Conservation (phyloP, 345 rosid genomes). For the Gossypioides kirkii region DNA sequence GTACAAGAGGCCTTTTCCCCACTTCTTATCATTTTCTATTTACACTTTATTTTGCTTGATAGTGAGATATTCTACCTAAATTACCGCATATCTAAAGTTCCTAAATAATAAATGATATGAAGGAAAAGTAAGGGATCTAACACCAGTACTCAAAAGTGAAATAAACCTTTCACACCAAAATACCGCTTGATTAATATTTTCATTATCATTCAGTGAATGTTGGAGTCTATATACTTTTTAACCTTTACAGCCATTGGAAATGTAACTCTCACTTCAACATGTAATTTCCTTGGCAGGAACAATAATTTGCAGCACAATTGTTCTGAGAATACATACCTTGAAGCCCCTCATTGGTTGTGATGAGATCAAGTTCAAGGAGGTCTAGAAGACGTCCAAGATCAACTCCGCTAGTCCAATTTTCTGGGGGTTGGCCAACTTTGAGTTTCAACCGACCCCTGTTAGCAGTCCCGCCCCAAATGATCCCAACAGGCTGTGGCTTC, state of each 20-base stretch:
- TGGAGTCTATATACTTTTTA: background rate
- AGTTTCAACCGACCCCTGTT: constrained; percentile 68
- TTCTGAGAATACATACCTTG: constrained; percentile 43
- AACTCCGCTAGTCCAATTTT: constrained; percentile 83
- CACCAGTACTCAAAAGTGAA: background rate
- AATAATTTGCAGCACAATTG: background rate
- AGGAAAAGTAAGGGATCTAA: background rate
- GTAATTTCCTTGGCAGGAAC: background rate
- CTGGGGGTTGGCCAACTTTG: constrained; percentile 70
- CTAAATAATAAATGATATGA: background rate
- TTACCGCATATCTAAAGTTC: background rate
- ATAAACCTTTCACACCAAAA: background rate
- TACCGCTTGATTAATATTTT: background rate
- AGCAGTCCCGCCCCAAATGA: constrained; percentile 87
- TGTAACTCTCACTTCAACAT: constrained; percentile 3
- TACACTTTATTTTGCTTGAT: background rate
- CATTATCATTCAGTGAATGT: background rate
- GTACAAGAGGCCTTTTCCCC: background rate
- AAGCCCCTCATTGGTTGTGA: constrained; percentile 58
- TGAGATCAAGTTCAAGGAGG: constrained; percentile 69
- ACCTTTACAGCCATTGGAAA: background rate
- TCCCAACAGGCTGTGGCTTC: constrained; percentile 69
- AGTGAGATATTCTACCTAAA: background rate
- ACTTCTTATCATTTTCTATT: background rate
- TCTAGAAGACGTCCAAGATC: constrained; percentile 78